Evolutionary conservation across 345 rosid genomes (phyloP).

Genomic region (Hibiscus trionum): DNA sequence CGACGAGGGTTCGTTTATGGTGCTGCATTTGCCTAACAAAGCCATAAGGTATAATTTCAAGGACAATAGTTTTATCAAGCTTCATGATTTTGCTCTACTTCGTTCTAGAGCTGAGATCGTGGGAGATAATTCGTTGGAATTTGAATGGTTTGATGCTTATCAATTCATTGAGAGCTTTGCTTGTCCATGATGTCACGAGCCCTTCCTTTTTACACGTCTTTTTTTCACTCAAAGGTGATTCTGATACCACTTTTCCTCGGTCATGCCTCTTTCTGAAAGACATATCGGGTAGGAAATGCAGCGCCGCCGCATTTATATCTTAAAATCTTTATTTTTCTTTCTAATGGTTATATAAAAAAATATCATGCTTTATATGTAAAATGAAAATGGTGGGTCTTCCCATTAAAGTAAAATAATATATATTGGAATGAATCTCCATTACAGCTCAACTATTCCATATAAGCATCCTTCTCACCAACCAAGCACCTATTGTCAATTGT

Average conservation of each 20-base stretch:
- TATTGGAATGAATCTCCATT: not conserved
- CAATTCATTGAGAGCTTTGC: constrained; percentile 16
- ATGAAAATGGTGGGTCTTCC: not conserved
- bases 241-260: too few relatives aligned
- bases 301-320: too few relatives aligned
- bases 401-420: not conserved
- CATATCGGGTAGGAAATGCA: too few relatives aligned
- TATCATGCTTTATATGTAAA: not conserved
- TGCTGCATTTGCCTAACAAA: constrained; percentile 19
- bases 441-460: constrained; percentile 8
- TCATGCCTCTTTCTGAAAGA: too few relatives aligned
- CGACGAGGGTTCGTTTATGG: constrained; percentile 19
- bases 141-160: constrained; percentile 5
- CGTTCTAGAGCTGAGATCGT: not conserved
- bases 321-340: too few relatives aligned
- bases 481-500: not conserved
- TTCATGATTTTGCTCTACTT: constrained; percentile 15
- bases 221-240: too few relatives aligned
- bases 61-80: constrained; percentile 13
- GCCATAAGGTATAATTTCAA: constrained; percentile 20
- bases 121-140: not conserved
- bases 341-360: too few relatives aligned
- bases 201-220: too few relatives aligned
- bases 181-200: constrained; percentile 4
- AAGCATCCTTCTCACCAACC: not conserved